phyloP scores from a whole-genome alignment of 2,329 filamentous ascomycete species.

The Penicillium sp. region DNA sequence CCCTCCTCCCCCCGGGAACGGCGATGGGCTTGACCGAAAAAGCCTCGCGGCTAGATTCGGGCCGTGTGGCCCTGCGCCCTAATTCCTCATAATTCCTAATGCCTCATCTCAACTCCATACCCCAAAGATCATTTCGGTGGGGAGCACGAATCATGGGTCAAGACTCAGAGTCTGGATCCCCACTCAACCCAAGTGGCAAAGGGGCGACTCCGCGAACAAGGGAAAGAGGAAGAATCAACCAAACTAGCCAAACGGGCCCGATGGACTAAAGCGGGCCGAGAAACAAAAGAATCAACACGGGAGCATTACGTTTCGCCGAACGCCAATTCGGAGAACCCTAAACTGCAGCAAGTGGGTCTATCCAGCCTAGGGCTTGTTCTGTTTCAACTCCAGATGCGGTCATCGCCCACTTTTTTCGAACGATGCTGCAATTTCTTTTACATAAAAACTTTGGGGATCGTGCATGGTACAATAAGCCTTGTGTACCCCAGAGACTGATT shows the following conservation, averaged over 20 bases:
- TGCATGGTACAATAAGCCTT: constrained; percentile 2
- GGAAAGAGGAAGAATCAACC: background rate
- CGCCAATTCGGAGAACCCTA: constrained; percentile 1
- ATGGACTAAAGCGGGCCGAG: background rate
- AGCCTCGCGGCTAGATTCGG: background rate
- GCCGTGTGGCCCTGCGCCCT: background rate
- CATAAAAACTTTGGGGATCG: constrained; percentile 4
- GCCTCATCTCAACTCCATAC: background rate
- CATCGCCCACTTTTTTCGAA: constrained; percentile 5
- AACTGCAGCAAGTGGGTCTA: background rate
- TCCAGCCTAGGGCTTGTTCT: background rate
- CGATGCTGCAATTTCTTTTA: constrained; percentile 5
- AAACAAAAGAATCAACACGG: background rate
- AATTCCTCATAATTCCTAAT: background rate
- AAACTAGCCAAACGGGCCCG: background rate
- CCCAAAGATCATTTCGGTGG: background rate
- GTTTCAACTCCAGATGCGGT: constrained; percentile 5
- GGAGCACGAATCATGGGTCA: constrained; percentile 1
- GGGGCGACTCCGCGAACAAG: background rate
- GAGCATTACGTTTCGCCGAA: constrained; percentile 4
- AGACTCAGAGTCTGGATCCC: background rate
- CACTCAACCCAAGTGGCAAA: background rate
- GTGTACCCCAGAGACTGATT: background rate
- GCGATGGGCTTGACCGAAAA: background rate
- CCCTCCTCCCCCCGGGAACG: background rate